Evolutionary conservation across 129 eudicot species (phyloP), one percentile per base, ranked within the genome.

Genomic region (Silybum marianum): DNA sequence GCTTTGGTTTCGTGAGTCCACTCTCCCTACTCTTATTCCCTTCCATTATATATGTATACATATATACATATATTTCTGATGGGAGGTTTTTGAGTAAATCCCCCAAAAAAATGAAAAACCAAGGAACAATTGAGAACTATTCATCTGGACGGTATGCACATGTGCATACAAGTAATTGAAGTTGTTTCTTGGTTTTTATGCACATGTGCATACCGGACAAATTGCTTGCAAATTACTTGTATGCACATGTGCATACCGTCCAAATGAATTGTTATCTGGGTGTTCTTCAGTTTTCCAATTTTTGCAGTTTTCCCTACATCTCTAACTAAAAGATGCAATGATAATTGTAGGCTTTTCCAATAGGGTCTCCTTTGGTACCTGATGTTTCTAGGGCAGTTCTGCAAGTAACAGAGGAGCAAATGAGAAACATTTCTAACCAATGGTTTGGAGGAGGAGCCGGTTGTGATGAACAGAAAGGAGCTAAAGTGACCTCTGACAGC

Each of bases 301-400:
- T 13, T 48, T 48, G 60, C 5, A 19, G 60, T 48, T 48, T 51
- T 51, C 62, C 62, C 7, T 58, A 6, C 18, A 19, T n/a, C 3
- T 58, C 66, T 58, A 44, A 44, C 13, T 11, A 44, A 44, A 44
- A 58, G 7, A n/a, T 58, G 66, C 66, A 58, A 58, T n/a, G 66
- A 18, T 18, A 58, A 58, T 16, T 63, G 46, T 88, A 87, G 90
- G 90, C 87, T 77, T 84, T 90, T 79, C 94, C 88, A 21, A 85
- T 71, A 72, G 91, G 91, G 14, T 90, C 94, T 67, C 90, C 90
- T 1, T 77, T 88, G 21, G 86, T 86, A 14, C 79, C 76, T 6
- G 94, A 86, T 38, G 73, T 90, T 72, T 88, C 91, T 67, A 83
- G 82, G 54, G 91, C 88, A 13, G 75, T 90, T 39, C 84, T 90